Base-by-base conservation (phyloP, 2,329 filamentous ascomycete species). In the Periconia sp. region DNA sequence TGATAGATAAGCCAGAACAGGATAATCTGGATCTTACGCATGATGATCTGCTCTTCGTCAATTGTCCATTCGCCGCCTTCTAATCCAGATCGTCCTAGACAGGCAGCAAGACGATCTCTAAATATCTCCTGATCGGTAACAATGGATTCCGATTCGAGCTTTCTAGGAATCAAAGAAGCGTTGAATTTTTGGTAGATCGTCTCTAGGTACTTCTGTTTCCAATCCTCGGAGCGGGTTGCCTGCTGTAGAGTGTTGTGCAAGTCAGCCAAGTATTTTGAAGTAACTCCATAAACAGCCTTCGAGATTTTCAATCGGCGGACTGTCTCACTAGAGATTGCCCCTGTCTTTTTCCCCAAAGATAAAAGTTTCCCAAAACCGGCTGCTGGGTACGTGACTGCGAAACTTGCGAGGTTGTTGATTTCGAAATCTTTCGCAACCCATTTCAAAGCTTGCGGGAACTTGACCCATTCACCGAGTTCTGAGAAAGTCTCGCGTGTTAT, bases 1-100 rank as follows among this genome's bases (percentile, higher is more conserved):
- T 44, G 47, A 47, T 56, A 65, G 21, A 66, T 34, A 13, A 65
- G 61, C 63, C 65, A 68, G 52, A 66, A 68, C n/a, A 60, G 34
- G 23, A 66, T 37, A n/a, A 63, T 18, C 32, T 69, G 65, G 5
- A 63, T 34, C 24, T 63, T 61, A 33, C 25, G 37, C 43, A 60
- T 55, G 10, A 55, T 23, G 2, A 15, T 30, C 24, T 43, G 19
- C n/a, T 40, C 24, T 17, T 52, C 32, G 26, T 44, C 25, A 15
- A 35, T 10, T 7, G 36, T 16, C 36, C 40, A 34, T 12, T 36
- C 18, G 15, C 36, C 16, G 5, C 39, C 31, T 16, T 38, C 28
- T 8, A 16, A 22, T 3, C 22, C 30, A 12, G 44, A 26, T 29
- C 16, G 11, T 12, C 18, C 16, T 16, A 21, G 30, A n/a, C n/a